Base-by-base conservation (phyloP, 345 rosid genomes). In the Punica granatum region DNA sequence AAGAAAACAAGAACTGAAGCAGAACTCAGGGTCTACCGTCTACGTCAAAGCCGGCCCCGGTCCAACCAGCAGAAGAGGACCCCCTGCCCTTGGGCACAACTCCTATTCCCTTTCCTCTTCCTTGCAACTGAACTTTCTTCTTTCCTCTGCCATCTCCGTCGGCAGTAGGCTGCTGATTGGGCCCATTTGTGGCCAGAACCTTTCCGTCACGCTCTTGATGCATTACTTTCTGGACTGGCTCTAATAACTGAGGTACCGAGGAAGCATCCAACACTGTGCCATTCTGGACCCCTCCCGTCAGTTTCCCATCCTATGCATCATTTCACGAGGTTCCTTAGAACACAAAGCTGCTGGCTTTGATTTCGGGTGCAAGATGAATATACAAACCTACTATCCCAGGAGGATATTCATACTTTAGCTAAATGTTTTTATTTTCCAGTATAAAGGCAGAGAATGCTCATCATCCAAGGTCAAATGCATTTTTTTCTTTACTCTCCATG, bases 221-320 rank as follows among this genome's bases (percentile, higher is more conserved):
- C 23, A 51, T 67, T 23, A 80, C 60, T 23, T 59, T 69, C 44
- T 72, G 66, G 61, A 63, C 68, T 25, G 76, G 62, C 73, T 71
- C 79, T 65, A 71, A 63, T 62, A 70, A n/a, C 60, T 23, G 65
- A 42, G 79, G 48, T 66, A 69, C 77, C 43, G 81, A 68, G 30
- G 85, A 76, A 69, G 74, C 72, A 36, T 75, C 82, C 73, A 42
- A 19, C 33, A 43, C 64, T 35, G 76, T 59, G 72, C 69, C 76
- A 60, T 72, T 74, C 68, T 68, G 74, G 65, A 70, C 49, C 12
- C 71, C 39, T 71, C 68, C 77, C 44, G 63, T 58, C 16, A 65
- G 67, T 70, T 77, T 82, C 54, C 69, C 80, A 48, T 79, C 88
- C 90, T 53, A 12, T 23, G 8, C 59, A 53, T 53, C 7, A 8